Conservation (phyloP, 163 green algal genomes). For the Scenedesmus sp. region DNA sequence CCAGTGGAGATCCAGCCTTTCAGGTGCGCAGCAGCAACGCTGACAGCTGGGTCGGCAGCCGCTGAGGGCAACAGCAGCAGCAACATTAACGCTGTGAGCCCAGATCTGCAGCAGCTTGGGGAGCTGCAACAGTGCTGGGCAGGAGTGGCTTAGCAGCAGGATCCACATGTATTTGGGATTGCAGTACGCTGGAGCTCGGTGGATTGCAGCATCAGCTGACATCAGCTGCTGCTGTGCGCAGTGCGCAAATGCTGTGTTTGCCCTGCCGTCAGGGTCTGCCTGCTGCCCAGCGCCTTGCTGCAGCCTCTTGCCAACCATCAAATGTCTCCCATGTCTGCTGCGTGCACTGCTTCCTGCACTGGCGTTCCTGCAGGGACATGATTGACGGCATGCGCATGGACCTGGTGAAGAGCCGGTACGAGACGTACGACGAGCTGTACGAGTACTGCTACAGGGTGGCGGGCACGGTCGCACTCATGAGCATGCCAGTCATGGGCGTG, state of each 20-base stretch:
- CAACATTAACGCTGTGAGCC: too few relatives aligned
- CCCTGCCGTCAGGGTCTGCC: not conserved
- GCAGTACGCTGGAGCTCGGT: not conserved
- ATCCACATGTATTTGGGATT: not conserved
- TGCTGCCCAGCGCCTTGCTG: not conserved
- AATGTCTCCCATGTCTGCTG: not conserved
- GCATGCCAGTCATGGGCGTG: conserved; percentile 97
- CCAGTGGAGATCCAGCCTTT: conserved; percentile 98
- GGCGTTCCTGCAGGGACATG: conserved; percentile 87
- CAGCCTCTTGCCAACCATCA: not conserved
- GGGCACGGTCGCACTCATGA: conserved; percentile 98
- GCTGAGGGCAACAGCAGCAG: too few relatives aligned
- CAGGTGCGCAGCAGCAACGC: conserved; percentile 26
- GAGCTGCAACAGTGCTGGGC: too few relatives aligned
- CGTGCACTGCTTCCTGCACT: not conserved
- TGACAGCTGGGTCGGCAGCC: not conserved
- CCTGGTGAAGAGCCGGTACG: conserved; percentile 94
- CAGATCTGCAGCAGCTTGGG: too few relatives aligned
- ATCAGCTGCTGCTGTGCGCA: not conserved
- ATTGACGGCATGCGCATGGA: conserved; percentile 99
- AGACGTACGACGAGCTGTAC: conserved; percentile 99
- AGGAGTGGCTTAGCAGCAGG: not conserved
- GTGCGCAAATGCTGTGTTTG: not conserved
- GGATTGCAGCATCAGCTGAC: not conserved
- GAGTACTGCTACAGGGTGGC: conserved; percentile 99